Percentiles rank a stretch among this genome's conserved stretches.
These are phyloP conservation scores for Rhododendron williamsianum DNA, from an alignment of 148 eudicot species.

Conservation along the genomic window DNA sequence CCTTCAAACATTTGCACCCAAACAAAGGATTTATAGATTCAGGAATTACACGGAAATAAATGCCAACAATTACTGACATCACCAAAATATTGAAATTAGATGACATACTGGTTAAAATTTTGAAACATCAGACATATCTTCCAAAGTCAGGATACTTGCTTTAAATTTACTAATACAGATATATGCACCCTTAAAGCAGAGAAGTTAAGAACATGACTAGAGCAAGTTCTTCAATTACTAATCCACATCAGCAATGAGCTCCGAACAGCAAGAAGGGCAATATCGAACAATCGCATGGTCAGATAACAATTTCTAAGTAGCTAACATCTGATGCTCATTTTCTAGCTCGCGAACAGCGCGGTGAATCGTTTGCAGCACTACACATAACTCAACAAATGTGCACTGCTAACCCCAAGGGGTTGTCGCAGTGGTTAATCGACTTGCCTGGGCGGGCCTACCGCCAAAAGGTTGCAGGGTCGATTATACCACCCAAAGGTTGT, in stretches of 20 bases:
- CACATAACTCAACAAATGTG: background rate
- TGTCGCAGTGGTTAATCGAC: background rate
- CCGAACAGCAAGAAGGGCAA: background rate
- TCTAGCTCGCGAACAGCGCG: background rate
- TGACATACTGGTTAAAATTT: background rate
- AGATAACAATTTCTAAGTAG: background rate
- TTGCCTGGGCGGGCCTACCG: background rate
- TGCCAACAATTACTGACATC: background rate
- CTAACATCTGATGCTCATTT: background rate
- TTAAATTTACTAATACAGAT: background rate
- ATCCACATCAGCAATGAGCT: background rate
- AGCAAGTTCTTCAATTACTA: background rate
- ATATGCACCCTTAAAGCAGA: background rate
- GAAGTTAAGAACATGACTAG: background rate
- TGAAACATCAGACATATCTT: background rate
- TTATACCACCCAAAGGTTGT: too few species aligned
- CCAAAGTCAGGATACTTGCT: background rate
- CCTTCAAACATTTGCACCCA: background rate
- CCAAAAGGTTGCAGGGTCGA: too few species aligned
- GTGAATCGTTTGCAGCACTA: background rate
- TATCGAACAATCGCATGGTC: background rate
- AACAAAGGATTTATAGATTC: background rate
- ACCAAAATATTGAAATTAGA: background rate
- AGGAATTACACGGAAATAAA: background rate
- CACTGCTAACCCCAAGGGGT: background rate